phyloP scores from a whole-genome alignment of 208 protist species.

The Leptomonas pyrrhocoris region DNA sequence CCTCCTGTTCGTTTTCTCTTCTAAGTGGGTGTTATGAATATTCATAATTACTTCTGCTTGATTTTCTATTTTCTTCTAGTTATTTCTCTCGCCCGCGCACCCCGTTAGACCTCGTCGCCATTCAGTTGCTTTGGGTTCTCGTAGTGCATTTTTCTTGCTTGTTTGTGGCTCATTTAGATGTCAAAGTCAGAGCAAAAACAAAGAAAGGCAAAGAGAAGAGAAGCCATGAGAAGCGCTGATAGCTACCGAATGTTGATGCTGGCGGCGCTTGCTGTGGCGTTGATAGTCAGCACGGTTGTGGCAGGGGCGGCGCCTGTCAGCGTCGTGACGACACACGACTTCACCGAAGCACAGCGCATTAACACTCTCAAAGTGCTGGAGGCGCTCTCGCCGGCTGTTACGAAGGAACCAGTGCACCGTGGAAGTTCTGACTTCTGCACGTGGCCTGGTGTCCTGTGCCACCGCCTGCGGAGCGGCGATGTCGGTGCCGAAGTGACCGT shows the following conservation, averaged over 20 bases:
- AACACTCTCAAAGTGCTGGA: constrained; percentile 1
- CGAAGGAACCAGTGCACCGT: neutral
- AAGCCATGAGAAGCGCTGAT: neutral
- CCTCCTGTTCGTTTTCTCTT: neutral
- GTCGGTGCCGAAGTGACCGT: neutral
- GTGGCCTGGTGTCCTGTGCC: neutral
- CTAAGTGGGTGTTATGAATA: too few relatives aligned
- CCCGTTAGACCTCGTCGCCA: too few relatives aligned
- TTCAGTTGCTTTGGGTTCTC: neutral
- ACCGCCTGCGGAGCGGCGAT: neutral
- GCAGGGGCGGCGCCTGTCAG: too few relatives aligned
- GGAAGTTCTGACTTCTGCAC: neutral
- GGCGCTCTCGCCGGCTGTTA: neutral
- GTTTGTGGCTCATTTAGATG: too few relatives aligned
- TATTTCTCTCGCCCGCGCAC: neutral
- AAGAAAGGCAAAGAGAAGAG: neutral
- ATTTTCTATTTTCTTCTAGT: too few relatives aligned
- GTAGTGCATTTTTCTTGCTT: too few relatives aligned
- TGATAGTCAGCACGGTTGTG: neutral
- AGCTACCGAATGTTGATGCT: too few relatives aligned
- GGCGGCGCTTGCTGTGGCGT: neutral
- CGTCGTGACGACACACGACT: neutral
- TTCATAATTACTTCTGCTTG: neutral
- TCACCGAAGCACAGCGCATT: neutral
- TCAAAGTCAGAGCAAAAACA: too few relatives aligned